Evolutionary conservation across 2,329 filamentous ascomycete species (phyloP).

Genomic region (Sclerotinia subarctica): DNA sequence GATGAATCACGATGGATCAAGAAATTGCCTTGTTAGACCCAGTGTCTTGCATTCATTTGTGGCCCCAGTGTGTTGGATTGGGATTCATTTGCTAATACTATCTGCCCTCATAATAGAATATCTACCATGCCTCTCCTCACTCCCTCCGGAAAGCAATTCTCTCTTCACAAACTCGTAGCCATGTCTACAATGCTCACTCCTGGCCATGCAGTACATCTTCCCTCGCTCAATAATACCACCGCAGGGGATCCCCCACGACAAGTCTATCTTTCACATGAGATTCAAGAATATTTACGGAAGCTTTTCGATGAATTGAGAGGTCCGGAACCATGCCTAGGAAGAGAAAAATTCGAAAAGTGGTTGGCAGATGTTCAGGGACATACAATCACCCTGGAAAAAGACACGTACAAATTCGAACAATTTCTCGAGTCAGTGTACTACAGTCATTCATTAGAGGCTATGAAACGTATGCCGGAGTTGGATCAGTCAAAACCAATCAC

Average conservation of each 20-base stretch:
- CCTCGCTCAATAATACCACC: conserved; percentile 20
- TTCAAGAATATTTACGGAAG: conserved; percentile 48
- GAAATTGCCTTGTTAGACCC: neutral
- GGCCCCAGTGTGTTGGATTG: neutral
- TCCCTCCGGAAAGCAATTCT: conserved; percentile 36
- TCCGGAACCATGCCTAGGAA: conserved; percentile 37
- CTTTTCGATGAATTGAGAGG: conserved; percentile 48
- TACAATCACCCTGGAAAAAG: conserved; percentile 29
- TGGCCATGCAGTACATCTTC: conserved; percentile 28
- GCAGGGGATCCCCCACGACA: conserved; percentile 29
- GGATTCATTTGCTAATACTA: conserved; percentile 15
- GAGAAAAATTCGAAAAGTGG: conserved; percentile 47
- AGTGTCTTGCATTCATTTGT: conserved; percentile 19
- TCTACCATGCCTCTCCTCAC: conserved; percentile 29
- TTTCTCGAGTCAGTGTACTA: conserved; percentile 37
- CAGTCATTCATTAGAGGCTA: conserved; percentile 34
- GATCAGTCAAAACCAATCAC: conserved; percentile 38
- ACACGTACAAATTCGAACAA: conserved; percentile 37
- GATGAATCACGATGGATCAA: neutral
- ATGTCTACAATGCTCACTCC: conserved; percentile 38
- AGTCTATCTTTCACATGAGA: conserved; percentile 47
- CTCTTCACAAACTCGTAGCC: conserved; percentile 39
- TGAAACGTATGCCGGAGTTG: conserved; percentile 29
- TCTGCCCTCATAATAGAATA: conserved; percentile 8
- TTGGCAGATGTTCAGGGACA: conserved; percentile 48